A percentile compares a stretch with the other conserved stretches of the same genome.
Evolutionary conservation across 768 basidiomycete genomes (phyloP).

Genomic region (Leccinellum rugosiceps): DNA sequence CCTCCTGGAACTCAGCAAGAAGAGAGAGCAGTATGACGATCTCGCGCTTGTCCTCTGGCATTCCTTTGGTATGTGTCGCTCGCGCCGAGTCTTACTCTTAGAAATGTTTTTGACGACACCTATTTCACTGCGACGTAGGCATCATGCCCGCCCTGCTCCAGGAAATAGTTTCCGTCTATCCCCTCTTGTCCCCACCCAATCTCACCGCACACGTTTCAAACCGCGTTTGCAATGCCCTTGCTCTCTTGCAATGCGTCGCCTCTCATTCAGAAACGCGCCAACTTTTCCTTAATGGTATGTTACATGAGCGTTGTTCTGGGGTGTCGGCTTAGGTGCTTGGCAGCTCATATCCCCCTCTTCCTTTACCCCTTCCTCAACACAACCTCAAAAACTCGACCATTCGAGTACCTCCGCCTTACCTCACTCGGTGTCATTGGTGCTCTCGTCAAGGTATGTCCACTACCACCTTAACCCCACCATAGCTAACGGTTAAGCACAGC

Average conservation of each 20-base stretch:
- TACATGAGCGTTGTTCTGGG: background rate
- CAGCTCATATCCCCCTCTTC: conserved; percentile 93
- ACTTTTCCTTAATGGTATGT: conserved; percentile 86
- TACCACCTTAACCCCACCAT: background rate
- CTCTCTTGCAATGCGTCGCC: conserved; percentile 96
- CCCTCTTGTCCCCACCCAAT: conserved; percentile 90
- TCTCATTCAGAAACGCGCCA: conserved; percentile 95
- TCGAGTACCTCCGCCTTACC: conserved; percentile 98
- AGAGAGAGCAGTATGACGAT: conserved; percentile 98
- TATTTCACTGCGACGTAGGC: conserved; percentile 45
- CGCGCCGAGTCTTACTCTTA: background rate
- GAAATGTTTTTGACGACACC: background rate
- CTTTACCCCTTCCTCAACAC: conserved; percentile 99
- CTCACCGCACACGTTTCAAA: conserved; percentile 98
- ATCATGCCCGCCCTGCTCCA: conserved; percentile 97
- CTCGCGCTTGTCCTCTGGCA: conserved; percentile 98
- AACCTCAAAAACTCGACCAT: conserved; percentile 97
- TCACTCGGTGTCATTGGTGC: conserved; percentile 99
- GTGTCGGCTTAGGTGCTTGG: background rate
- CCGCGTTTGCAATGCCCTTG: conserved; percentile 97
- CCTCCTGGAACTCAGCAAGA: conserved; percentile 94
- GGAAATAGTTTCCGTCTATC: conserved; percentile 98
- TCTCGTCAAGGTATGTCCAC: conserved; percentile 78
- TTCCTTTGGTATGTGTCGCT: conserved; percentile 72
- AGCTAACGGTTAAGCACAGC: conserved; percentile 46